These are phyloP conservation scores for Lodderomyces oxycetoniae DNA, from an alignment of 1,139 yeast species.

Conservation along the genomic window DNA sequence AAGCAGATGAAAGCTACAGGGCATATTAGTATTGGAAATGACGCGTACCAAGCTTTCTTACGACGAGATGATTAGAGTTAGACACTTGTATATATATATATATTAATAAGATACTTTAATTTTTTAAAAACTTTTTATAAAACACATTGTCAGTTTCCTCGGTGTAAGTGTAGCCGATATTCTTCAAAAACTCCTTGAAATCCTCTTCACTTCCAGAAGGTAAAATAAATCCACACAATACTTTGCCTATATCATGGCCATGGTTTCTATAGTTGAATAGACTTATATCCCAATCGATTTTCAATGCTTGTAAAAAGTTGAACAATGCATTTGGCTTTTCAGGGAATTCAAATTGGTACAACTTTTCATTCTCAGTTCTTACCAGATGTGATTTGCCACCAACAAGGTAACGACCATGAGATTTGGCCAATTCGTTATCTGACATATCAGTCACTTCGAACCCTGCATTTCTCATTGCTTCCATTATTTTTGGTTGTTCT, in stretches of 20 bases:
- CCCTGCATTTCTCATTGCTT: constrained; percentile 33
- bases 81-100: constrained; percentile 10
- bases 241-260: constrained; percentile 92
- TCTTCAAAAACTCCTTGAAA: constrained; percentile 63
- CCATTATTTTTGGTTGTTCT: constrained; percentile 41
- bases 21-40: constrained; percentile 70
- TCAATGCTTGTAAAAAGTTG: constrained; percentile 66
- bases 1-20: constrained; percentile 79
- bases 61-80: constrained; percentile 25
- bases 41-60: constrained; percentile 74
- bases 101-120: constrained; percentile 6
- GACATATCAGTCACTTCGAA: constrained; percentile 80
- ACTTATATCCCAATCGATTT: constrained; percentile 84
- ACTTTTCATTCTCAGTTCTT: constrained; percentile 54
- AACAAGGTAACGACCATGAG: constrained; percentile 92
- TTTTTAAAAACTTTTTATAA: constrained; percentile 64
- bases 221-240: constrained; percentile 82
- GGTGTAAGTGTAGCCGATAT: constrained; percentile 67
- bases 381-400: constrained; percentile 62
- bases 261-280: constrained; percentile 95
- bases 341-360: constrained; percentile 88
- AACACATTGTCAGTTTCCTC: constrained; percentile 86
- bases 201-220: constrained; percentile 65
- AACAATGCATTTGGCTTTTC: constrained; percentile 94
- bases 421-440: constrained; percentile 88